These are phyloP conservation scores for Guillardia theta DNA, from an alignment of 78 protist genomes.

Conservation along the genomic window DNA sequence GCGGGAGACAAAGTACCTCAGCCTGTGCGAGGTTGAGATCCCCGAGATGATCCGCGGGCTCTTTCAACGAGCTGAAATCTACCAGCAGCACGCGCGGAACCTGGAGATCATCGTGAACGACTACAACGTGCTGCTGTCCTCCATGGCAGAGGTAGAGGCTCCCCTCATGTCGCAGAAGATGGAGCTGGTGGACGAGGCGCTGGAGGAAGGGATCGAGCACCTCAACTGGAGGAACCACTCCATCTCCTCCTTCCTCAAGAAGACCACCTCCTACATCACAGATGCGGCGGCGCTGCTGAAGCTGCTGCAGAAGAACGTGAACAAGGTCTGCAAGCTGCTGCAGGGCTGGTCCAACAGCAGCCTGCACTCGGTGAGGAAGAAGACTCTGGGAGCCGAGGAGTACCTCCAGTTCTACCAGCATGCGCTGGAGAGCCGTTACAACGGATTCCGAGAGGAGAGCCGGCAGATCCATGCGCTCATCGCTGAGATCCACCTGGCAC, in stretches of 20 bases:
- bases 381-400: neutral
- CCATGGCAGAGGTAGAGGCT: neutral
- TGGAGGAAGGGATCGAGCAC: slow-evolving; percentile 36
- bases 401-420: neutral
- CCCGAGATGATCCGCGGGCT: neutral
- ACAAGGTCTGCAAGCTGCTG: neutral
- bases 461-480: neutral
- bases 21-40: neutral
- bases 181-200: slow-evolving; percentile 33
- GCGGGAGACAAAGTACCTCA: slow-evolving; percentile 4
- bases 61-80: neutral
- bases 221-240: slow-evolving; percentile 37
- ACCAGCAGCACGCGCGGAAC: slow-evolving; percentile 17
- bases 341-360: neutral
- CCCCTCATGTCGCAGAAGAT: neutral
- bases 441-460: neutral
- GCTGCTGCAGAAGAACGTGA: neutral
- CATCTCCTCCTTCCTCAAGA: neutral
- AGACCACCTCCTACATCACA: neutral
- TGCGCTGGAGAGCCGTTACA: neutral
- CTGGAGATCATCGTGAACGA: slow-evolving; percentile 19
- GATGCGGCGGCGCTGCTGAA: neutral
- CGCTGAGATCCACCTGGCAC: neutral
- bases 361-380: neutral
- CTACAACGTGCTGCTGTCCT: neutral